Conservation (phyloP, 2,329 filamentous ascomycete species). For the Talaromyces albobiverticillius region DNA sequence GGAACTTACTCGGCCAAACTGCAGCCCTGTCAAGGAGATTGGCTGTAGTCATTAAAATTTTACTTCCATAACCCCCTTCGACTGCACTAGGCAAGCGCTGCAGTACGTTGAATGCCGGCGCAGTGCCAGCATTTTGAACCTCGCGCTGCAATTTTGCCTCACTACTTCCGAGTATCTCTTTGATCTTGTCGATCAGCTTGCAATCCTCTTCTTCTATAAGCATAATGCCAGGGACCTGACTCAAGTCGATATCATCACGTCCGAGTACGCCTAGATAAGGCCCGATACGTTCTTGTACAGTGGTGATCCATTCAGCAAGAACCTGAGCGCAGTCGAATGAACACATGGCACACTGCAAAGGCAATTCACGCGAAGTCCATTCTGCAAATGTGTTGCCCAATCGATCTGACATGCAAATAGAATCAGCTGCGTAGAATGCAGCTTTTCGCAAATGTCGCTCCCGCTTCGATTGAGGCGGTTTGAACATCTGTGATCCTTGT, state of each 20-base stretch:
- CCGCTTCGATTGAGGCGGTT: slow-evolving; percentile 57
- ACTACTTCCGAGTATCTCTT: slow-evolving; percentile 71
- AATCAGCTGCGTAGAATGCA: slow-evolving; percentile 93
- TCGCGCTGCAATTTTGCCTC: slow-evolving; percentile 73
- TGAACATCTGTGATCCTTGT: slow-evolving; percentile 29
- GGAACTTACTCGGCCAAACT: slow-evolving; percentile 79
- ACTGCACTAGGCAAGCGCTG: slow-evolving; percentile 57
- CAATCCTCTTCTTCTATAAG: slow-evolving; percentile 88
- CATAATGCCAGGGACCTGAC: slow-evolving; percentile 81
- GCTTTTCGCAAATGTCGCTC: slow-evolving; percentile 89
- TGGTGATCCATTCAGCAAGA: slow-evolving; percentile 89
- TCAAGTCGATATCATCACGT: slow-evolving; percentile 73
- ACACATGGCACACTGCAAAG: slow-evolving; percentile 87
- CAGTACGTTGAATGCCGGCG: slow-evolving; percentile 51
- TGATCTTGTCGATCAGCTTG: slow-evolving; percentile 78
- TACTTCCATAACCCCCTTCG: slow-evolving; percentile 75
- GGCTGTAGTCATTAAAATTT: slow-evolving; percentile 78
- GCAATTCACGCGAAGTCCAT: slow-evolving; percentile 76
- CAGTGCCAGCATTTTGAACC: slow-evolving; percentile 52
- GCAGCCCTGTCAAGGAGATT: slow-evolving; percentile 84
- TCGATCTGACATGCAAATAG: slow-evolving; percentile 82
- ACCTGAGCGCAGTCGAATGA: slow-evolving; percentile 93
- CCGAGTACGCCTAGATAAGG: slow-evolving; percentile 84
- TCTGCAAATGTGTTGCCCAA: slow-evolving; percentile 83
- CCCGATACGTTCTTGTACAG: slow-evolving; percentile 90